These are phyloP conservation scores for Claviceps maximensis DNA, from an alignment of 2,329 filamentous ascomycete genomes.

Conservation along the genomic window DNA sequence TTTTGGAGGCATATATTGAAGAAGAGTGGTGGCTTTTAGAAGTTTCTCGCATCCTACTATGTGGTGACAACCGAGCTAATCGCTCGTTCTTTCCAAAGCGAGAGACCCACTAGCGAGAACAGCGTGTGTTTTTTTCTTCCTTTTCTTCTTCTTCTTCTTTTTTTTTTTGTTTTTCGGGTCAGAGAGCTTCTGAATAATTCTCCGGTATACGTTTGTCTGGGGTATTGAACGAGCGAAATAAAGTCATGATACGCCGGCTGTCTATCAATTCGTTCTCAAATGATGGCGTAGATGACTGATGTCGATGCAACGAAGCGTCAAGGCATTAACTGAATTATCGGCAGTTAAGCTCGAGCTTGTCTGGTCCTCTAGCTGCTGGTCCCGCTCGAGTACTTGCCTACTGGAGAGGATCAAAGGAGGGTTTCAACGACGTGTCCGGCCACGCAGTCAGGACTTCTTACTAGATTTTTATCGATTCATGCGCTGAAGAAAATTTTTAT, in stretches of 20 bases:
- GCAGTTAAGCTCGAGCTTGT: too few relatives aligned
- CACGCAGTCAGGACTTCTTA: too few relatives aligned
- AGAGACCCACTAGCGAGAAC: not conserved
- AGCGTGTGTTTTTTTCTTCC: not conserved
- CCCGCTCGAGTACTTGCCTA: too few relatives aligned
- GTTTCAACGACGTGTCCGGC: too few relatives aligned
- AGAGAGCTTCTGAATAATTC: not conserved
- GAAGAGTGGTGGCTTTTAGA: not conserved
- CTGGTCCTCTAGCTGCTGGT: too few relatives aligned
- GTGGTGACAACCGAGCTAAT: not conserved
- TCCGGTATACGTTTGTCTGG: not conserved
- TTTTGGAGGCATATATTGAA: not conserved
- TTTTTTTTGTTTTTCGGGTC: not conserved
- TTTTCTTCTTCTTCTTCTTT: not conserved
- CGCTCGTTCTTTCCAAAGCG: too few relatives aligned
- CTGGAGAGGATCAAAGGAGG: too few relatives aligned
- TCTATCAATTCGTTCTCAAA: not conserved
- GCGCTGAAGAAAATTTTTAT: too few relatives aligned
- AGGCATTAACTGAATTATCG: too few relatives aligned
- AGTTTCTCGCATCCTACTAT: not conserved
- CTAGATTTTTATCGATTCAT: too few relatives aligned
- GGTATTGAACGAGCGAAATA: not conserved
- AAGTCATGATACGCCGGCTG: not conserved
- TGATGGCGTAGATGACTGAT: not conserved
- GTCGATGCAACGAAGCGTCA: not conserved